phyloP scores from a whole-genome alignment of 1,139 yeast species.

The Arxiozyma heterogenica region DNA sequence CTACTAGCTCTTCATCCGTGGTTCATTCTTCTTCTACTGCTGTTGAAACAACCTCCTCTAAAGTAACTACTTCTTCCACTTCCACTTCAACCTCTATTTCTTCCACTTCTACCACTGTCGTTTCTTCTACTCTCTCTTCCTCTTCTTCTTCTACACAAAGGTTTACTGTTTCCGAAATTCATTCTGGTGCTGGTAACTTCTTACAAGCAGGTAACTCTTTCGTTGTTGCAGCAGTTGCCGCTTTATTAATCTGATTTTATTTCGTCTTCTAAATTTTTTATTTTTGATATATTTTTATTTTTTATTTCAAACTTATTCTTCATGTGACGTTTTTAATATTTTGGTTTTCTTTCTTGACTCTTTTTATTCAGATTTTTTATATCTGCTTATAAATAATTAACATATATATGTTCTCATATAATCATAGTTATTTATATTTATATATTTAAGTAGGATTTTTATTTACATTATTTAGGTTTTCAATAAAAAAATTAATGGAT shows the following conservation, averaged over 20 bases:
- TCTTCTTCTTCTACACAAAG: constrained; percentile 14
- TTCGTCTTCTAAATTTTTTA: background rate
- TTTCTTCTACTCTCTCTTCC: constrained; percentile 17
- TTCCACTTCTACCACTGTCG: constrained; percentile 12
- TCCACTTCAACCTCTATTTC: constrained; percentile 8
- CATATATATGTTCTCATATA: background rate
- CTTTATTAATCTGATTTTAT: constrained; percentile 16
- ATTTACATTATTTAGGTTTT: background rate
- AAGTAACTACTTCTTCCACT: constrained; percentile 12
- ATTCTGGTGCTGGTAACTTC: constrained; percentile 27
- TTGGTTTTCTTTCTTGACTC: background rate
- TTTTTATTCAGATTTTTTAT: background rate
- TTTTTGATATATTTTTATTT: constrained; percentile 1
- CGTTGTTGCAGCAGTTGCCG: constrained; percentile 30
- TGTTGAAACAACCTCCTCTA: constrained; percentile 7
- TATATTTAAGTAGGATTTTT: background rate
- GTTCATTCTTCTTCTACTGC: constrained; percentile 11
- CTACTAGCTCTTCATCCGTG: constrained; percentile 11
- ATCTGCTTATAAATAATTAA: background rate
- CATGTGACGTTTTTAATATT: background rate
- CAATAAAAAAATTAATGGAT: background rate
- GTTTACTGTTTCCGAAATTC: constrained; percentile 11
- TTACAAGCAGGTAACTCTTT: constrained; percentile 27
- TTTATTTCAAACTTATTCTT: background rate
- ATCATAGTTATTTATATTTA: background rate